Conservation (phyloP, 2,329 filamentous ascomycete genomes). For the Aspergillus eucalypticola region DNA sequence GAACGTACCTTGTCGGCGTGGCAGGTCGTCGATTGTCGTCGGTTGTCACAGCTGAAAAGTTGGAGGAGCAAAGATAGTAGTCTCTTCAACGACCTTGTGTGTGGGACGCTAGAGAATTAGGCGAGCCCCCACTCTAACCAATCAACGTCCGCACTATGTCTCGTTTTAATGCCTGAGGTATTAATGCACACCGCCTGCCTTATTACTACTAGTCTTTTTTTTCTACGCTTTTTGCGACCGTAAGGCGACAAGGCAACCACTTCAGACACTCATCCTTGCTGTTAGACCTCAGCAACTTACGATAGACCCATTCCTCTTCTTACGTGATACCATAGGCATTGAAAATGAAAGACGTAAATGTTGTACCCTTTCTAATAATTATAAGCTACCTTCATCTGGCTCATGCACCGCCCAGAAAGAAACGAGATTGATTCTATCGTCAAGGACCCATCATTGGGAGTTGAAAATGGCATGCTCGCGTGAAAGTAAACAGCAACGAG, state of each 20-base stretch:
- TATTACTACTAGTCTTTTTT: neutral
- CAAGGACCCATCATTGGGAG: neutral
- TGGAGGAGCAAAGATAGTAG: conserved; percentile 30
- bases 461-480: neutral
- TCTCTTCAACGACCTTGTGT: conserved; percentile 39
- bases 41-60: conserved; percentile 42
- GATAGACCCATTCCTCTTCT: no score
- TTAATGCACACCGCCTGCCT: neutral
- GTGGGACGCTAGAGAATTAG: conserved; percentile 47
- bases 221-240: neutral
- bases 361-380: neutral
- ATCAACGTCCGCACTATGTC: conserved; percentile 17
- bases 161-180: conserved; percentile 16
- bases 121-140: conserved; percentile 33
- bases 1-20: conserved; percentile 48
- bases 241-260: conserved; percentile 16
- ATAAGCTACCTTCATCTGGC: neutral
- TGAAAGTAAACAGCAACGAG: neutral
- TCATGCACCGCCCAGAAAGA: neutral
- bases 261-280: neutral
- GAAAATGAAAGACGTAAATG: no score
- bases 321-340: no score
- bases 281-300: no score
- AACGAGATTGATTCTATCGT: neutral
- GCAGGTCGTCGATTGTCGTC: conserved; percentile 46